These are phyloP conservation scores for Phialophora chinensis DNA, from an alignment of 2,329 filamentous ascomycete species.

Conservation along the genomic window DNA sequence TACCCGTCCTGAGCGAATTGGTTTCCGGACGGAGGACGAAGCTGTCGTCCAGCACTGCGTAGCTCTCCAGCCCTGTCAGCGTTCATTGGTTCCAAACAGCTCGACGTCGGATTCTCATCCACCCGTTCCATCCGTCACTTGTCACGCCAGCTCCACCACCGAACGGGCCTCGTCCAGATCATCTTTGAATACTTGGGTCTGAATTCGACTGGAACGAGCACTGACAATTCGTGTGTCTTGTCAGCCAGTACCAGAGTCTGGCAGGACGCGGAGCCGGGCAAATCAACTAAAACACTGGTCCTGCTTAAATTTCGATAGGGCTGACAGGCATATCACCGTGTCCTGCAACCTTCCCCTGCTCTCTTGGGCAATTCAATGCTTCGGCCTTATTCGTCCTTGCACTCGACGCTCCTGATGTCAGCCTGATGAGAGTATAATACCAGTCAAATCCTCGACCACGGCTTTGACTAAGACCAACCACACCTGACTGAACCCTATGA, in stretches of 20 bases:
- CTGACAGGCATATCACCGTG: conserved; percentile 34
- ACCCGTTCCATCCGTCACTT: conserved; percentile 22
- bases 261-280: not conserved
- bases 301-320: conserved; percentile 23
- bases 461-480: not conserved
- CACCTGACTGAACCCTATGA: conserved; percentile 3
- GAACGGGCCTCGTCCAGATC: conserved; percentile 11
- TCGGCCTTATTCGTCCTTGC: conserved; percentile 1
- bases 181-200: not conserved
- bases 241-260: conserved; percentile 15
- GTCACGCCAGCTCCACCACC: conserved; percentile 16
- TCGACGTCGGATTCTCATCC: conserved; percentile 22
- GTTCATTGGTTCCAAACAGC: conserved; percentile 17
- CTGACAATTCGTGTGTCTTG: conserved; percentile 6
- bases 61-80: not conserved
- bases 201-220: not conserved
- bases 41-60: not conserved
- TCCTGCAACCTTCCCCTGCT: conserved; percentile 10
- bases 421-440: conserved; percentile 23
- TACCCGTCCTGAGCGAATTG: not conserved
- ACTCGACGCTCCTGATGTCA: conserved; percentile 20
- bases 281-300: conserved; percentile 28
- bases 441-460: conserved; percentile 4
- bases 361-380: not conserved
- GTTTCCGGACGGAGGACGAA: not conserved